Evolutionary conservation across 208 protist genomes (phyloP), one percentile per base, ranked within the genome.

Genomic region (Blastocrithidia nonstop): DNA sequence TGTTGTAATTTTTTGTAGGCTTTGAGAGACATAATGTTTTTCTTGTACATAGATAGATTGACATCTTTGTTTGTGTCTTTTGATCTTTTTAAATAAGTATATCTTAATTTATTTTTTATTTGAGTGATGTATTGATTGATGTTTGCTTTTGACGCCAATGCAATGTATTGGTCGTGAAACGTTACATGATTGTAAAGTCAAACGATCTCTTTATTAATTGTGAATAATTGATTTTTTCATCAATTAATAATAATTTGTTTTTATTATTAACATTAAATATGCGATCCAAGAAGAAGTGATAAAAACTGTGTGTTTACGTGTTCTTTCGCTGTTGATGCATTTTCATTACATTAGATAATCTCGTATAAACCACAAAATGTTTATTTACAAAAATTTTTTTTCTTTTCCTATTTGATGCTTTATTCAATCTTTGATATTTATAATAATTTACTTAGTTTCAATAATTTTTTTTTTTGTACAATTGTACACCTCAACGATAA

Each of bases 251-350:
- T 35, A 35, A 35, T n/a, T 37, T 24, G 17, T 37, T 1, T 37
- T 37, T 37, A 25, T 22, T 45, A 22, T 45, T 6, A 25, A 7
- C 15, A 38, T 26, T 6, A 22, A n/a, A 39, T 39, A 48, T 2
- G 1, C 32, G 13, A 48, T 45, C 15, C 7, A 45, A 13, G 40
- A 47, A 47, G 40, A 47, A 41, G 24, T 43, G 9, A 47, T 33
- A 7, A 23, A 19, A 22, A 40, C 41, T 23, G 22, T 27, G 7
- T 43, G 19, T n/a, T 43, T 8, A 36, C 8, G 15, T 43, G 17
- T 8, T 23, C 41, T 33, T 47, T 40, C 11, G 7, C 20, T 25
- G 4, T 2, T 6, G 3, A 33, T 46, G 23, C 15, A n/a, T 25
- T 26, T 29, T 46, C 25, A 25, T 54, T 54, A 47, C 29, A 21